Evolutionary conservation across 2,329 filamentous ascomycete genomes (phyloP).

Genomic region (Penicillium sp.): DNA sequence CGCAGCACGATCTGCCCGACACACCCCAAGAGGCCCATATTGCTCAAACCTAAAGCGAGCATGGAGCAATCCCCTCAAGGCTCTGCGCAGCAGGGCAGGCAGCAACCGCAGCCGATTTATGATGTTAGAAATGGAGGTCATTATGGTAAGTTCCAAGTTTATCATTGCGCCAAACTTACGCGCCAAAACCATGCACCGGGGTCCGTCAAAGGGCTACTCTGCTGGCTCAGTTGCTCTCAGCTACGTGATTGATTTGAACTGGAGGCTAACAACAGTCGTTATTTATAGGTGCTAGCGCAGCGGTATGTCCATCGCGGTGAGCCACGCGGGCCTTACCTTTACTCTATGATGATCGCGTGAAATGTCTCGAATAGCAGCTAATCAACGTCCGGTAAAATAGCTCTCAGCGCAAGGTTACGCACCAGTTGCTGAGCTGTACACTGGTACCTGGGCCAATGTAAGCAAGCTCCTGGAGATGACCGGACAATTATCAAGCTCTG

Average conservation of each 20-base stretch:
- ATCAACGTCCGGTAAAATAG: constrained; percentile 45
- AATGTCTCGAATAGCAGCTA: constrained; percentile 1
- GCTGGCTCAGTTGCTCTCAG: not conserved
- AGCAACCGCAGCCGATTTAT: constrained; percentile 65
- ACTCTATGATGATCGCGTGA: not conserved
- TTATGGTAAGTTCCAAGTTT: constrained; percentile 59
- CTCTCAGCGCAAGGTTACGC: constrained; percentile 84
- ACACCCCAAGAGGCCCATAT: not conserved
- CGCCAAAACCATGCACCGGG: not conserved
- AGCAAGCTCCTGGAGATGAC: constrained; percentile 41
- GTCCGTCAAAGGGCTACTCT: not conserved
- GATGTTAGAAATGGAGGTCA: constrained; percentile 72
- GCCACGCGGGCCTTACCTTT: not conserved
- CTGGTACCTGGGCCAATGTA: constrained; percentile 93
- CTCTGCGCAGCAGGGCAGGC: constrained; percentile 57
- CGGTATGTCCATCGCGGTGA: constrained; percentile 50
- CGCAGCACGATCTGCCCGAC: not conserved
- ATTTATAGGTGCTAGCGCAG: constrained; percentile 61
- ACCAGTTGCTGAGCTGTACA: constrained; percentile 86
- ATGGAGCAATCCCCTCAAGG: constrained; percentile 59
- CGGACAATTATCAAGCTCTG: not conserved
- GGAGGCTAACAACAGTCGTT: constrained; percentile 8
- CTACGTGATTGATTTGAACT: not conserved
- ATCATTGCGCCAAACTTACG: not conserved
- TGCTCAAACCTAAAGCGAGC: constrained; percentile 6